Base-by-base conservation (phyloP, 2,329 filamentous ascomycete species). In the Escovopsis sp. region DNA sequence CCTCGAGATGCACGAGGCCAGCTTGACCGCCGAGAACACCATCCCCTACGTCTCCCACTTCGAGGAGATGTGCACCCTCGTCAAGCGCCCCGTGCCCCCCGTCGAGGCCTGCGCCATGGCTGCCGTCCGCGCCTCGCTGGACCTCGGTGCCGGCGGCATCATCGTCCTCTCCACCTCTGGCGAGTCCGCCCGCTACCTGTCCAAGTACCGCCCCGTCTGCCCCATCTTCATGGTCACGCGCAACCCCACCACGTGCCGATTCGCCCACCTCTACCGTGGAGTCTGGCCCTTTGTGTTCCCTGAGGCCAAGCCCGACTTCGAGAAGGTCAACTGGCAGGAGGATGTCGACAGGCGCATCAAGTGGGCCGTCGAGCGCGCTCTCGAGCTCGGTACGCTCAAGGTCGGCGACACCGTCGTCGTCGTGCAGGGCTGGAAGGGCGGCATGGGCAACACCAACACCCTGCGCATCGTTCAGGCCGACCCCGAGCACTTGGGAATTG, bases 211-310 rank as follows among this genome's bases (percentile, higher is more conserved):
- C 59, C 91, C 91, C 41, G 88, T 96, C 50, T 96, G 89, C 77
- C 91, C 91, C 55, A 95, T 98, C 69, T 89, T 98, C 73, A 96
- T 96, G 89, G 85, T 98, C 50, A 94, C 89, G 51, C 82, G 91
- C 56, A 94, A 83, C 63, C 68, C 78, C 39, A 78, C 75, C 51
- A 85, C 91, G 41, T 83, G 87, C 47, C 77, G 91, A 67, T 96
- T 91, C 66, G 83, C 80, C 52, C 91, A 98, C 66, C 68, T 98
- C 63, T 96, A 95, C 72, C 89, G 91, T 60, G 91, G 91, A 55
- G 89, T 98, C 48, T 98, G 95, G 63, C 91, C 91, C 45, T 98
- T 98, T 82, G 73, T 83, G 58, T 96, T 95, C 75, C 77, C 82
- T 42, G 84, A 94, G 71, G 67, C 70, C 56, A 96, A 96, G 80